phyloP scores from a whole-genome alignment of 495 filamentous ascomycete species.

The Lepidopterella palustris region DNA sequence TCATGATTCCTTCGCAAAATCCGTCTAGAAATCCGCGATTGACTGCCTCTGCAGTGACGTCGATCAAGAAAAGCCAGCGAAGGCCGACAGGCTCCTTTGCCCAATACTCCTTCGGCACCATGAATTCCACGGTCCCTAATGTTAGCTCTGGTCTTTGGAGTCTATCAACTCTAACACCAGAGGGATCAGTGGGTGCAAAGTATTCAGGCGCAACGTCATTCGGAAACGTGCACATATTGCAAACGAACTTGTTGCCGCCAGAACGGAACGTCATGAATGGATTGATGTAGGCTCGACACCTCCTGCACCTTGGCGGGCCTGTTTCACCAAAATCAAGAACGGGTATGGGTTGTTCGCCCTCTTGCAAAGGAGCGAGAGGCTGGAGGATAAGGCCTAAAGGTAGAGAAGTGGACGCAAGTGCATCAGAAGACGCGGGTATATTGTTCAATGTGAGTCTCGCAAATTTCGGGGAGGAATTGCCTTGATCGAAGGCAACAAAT shows the following conservation, averaged over 20 bases:
- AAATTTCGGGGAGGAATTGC: slow-evolving; percentile 93
- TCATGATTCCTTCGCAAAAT: slow-evolving; percentile 82
- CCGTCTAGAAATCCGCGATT: slow-evolving; percentile 86
- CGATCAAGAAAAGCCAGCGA: slow-evolving; percentile 84
- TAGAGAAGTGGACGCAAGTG: slow-evolving; percentile 67
- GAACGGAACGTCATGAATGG: slow-evolving; percentile 96
- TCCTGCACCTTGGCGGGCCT: slow-evolving; percentile 85
- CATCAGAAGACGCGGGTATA: slow-evolving; percentile 77
- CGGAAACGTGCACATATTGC: slow-evolving; percentile 96
- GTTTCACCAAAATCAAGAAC: slow-evolving; percentile 91
- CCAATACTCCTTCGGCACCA: slow-evolving; percentile 98
- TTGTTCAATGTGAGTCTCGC: slow-evolving; percentile 86
- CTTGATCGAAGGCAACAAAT: slow-evolving; percentile 89
- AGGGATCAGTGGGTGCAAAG: slow-evolving; percentile 82
- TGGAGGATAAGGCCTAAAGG: slow-evolving; percentile 87
- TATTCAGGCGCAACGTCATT: slow-evolving; percentile 93
- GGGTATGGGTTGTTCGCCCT: slow-evolving; percentile 81
- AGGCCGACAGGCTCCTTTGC: slow-evolving; percentile 86
- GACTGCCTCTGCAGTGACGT: slow-evolving; percentile 82
- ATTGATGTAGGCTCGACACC: slow-evolving; percentile 96
- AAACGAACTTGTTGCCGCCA: slow-evolving; percentile 93
- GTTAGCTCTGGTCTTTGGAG: slow-evolving; percentile 84
- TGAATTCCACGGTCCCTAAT: slow-evolving; percentile 88
- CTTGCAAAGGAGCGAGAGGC: slow-evolving; percentile 74
- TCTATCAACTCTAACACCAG: slow-evolving; percentile 80